A percentile compares a stretch with the other conserved stretches of the same genome.
Evolutionary conservation across 108 stramenopile genomes (phyloP).

Genomic region (Nitzschia sp.): DNA sequence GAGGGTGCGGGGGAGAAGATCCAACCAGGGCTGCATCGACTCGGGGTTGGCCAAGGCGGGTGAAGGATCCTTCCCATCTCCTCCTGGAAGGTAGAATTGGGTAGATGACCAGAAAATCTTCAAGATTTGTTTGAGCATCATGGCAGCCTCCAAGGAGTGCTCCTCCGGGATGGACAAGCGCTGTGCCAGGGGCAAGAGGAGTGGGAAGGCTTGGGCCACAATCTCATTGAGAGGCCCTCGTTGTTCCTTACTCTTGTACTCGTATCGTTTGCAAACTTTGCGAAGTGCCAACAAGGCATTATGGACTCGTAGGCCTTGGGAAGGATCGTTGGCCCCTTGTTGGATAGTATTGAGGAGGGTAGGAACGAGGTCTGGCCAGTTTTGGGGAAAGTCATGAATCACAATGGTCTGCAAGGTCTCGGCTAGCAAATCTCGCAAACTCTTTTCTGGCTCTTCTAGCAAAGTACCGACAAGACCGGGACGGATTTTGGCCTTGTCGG

Average conservation of each 20-base stretch:
- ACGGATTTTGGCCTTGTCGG: conserved; percentile 70
- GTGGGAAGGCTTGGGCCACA: conserved; percentile 79
- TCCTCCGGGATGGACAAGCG: conserved; percentile 60
- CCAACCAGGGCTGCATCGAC: conserved; percentile 89
- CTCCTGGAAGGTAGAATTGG: conserved; percentile 88
- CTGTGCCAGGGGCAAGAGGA: conserved; percentile 79
- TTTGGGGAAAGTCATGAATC: conserved; percentile 89
- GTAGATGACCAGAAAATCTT: conserved; percentile 98
- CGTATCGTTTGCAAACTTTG: conserved; percentile 95
- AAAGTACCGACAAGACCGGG: conserved; percentile 74
- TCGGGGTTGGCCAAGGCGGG: conserved; percentile 68
- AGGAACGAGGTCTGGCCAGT: conserved; percentile 89
- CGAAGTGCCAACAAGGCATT: conserved; percentile 92
- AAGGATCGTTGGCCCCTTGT: conserved; percentile 49
- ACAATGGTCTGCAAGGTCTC: conserved; percentile 90
- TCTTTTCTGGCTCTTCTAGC: conserved; percentile 82
- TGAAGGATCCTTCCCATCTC: conserved; percentile 51
- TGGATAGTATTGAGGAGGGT: conserved; percentile 78
- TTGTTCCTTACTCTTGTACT: conserved; percentile 91
- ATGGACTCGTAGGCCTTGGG: conserved; percentile 78
- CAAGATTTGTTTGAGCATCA: conserved; percentile 93
- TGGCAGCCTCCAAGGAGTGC: conserved; percentile 80
- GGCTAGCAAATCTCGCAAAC: conserved; percentile 86
- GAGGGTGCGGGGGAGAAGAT: conserved; percentile 65
- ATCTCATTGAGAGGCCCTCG: conserved; percentile 90